Base-by-base conservation (phyloP, 1,284 basidiomycete genomes). In the Grifola frondosa region DNA sequence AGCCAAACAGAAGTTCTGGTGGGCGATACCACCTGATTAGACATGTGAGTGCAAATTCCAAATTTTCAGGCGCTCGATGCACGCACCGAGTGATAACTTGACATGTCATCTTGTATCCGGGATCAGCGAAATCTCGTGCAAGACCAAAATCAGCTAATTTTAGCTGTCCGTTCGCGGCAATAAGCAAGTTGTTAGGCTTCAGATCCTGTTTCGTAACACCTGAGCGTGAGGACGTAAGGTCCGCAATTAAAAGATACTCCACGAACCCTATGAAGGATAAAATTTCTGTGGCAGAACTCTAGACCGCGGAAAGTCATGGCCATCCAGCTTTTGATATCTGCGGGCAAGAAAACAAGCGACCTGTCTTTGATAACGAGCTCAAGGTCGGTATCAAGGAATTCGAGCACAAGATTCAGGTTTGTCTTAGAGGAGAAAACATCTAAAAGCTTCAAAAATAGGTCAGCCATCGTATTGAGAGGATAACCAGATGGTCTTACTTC, bases 111-210 rank as follows among this genome's bases (percentile, higher is more conserved):
- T 91, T 90, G 58, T 87, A 84, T 1, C 87, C 90, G 19, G 95
- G 91, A 60, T 96, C 93, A 25, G 88, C 88, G 64, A 90, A 96
- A 68, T 99, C 97, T 50, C 97, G 76, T 19, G 97, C 97, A 7
- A 99, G 80, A 80, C 97, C 97, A 64, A 99, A 99, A 83, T 99
- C 97, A 19, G 97, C 97, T 50, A 99, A 82, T 68, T 99, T 99
- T 50, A 99, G 84, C 44, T 92, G 85, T 0, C 97, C 97, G 37
- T 90, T 79, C 0, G 88, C 82, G 0, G 92, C 83, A 44, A 99
- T 91, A 54, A 99, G 83, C 73, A 99, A 78, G 70, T 99, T 99
- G 71, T 98, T 99, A 4, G 97, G 96, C 66, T 99, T 99, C 56
- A 99, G 68, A 76, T 99, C 97, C 93, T 97, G 61, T 15, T 33